Evolutionary conservation across 768 basidiomycete genomes (phyloP).

Genomic region (Suillus subalutaceus): DNA sequence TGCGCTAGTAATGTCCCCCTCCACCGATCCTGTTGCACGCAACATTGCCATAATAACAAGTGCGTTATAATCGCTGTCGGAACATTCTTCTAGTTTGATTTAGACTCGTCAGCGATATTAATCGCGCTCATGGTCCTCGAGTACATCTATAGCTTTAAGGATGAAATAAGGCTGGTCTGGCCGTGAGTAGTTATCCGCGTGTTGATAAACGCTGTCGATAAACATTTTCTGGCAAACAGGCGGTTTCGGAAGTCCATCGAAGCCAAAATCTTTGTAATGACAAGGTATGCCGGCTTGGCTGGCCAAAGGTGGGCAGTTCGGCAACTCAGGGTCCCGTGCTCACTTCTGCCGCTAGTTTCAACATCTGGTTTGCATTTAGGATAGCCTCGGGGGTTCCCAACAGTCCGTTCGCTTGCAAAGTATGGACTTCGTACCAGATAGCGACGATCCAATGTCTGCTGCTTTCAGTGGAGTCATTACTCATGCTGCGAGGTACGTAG

Average conservation of each 20-base stretch:
- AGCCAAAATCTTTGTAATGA: conserved; percentile 15
- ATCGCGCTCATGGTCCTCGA: conserved; percentile 23
- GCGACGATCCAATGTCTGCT: conserved; percentile 19
- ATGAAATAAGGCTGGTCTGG: conserved; percentile 16
- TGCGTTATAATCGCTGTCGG: not conserved
- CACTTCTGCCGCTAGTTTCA: conserved; percentile 17
- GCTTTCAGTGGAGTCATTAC: conserved; percentile 12
- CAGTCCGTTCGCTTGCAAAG: conserved; percentile 13
- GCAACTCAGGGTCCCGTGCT: not conserved
- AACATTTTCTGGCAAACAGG: not conserved
- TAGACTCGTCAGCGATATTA: conserved; percentile 10
- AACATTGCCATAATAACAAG: not conserved
- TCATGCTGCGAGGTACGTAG: conserved; percentile 25
- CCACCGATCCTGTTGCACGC: conserved; percentile 1
- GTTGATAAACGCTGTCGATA: not conserved
- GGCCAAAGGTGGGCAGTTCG: conserved; percentile 21
- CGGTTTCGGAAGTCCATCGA: not conserved
- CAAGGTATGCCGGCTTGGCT: conserved; percentile 19
- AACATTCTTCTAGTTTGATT: not conserved
- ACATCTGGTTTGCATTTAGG: conserved; percentile 23
- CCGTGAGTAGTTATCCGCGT: conserved; percentile 17
- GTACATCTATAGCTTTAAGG: not conserved
- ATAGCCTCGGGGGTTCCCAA: conserved; percentile 18
- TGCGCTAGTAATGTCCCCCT: not conserved
- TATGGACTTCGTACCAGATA: conserved; percentile 25